Conservation (phyloP, 352 stramenopile genomes). For the Phytophthora boehmeriae region DNA sequence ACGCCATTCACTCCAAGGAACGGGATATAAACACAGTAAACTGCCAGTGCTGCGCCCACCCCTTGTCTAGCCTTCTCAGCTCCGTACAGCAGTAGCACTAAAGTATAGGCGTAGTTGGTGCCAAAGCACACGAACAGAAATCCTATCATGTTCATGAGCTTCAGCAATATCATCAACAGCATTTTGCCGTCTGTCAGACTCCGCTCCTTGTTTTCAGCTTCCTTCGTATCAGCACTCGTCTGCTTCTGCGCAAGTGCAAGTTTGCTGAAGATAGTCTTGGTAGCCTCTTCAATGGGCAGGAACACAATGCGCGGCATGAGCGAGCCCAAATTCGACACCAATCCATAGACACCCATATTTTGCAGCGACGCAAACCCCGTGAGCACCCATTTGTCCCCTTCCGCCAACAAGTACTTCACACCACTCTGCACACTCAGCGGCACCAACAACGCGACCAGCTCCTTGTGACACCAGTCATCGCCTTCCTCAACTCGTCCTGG, state of each 20-base stretch:
- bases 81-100: conserved; percentile 84
- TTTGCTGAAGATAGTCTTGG: conserved; percentile 95
- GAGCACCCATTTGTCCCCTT: conserved; percentile 97
- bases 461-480: conserved; percentile 49
- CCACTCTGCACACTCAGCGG: conserved; percentile 92
- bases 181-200: conserved; percentile 38
- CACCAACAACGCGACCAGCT: conserved; percentile 64
- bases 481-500: conserved; percentile 25
- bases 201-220: conserved; percentile 29
- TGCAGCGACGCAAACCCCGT: conserved; percentile 89
- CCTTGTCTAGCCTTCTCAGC: conserved; percentile 64
- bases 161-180: conserved; percentile 81
- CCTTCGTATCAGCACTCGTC: conserved; percentile 12
- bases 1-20: conserved; percentile 96
- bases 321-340: conserved; percentile 95
- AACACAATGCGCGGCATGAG: conserved; percentile 96
- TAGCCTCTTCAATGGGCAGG: conserved; percentile 96
- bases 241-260: conserved; percentile 48
- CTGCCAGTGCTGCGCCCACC: conserved; percentile 57
- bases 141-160: conserved; percentile 84
- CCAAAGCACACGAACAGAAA: conserved; percentile 89
- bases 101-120: conserved; percentile 76
- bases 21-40: conserved; percentile 95
- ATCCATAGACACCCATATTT: conserved; percentile 96
- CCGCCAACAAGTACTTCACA: conserved; percentile 97